Conservation (phyloP, 2,329 filamentous ascomycete genomes). For the Ustilaginoidea virens region DNA sequence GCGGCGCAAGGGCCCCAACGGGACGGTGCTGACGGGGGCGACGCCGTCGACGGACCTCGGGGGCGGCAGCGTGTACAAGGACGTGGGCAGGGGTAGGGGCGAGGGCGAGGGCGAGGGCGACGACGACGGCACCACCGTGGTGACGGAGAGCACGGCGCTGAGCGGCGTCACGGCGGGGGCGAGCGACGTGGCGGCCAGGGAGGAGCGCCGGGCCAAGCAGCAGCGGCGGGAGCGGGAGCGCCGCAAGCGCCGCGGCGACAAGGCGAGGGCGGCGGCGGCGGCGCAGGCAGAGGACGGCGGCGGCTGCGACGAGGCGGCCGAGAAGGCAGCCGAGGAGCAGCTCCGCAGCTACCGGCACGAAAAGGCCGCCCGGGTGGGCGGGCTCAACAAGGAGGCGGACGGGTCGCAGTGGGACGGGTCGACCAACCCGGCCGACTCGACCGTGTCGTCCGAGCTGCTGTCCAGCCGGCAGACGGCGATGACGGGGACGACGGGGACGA, state of each 20-base stretch:
- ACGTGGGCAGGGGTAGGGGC: too few relatives aligned
- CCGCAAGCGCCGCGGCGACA: conserved; percentile 13
- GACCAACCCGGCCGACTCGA: conserved; percentile 50
- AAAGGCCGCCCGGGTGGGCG: conserved; percentile 72
- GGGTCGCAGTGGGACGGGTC: conserved; percentile 65
- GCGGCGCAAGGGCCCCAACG: conserved; percentile 76
- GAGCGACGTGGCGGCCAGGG: conserved; percentile 37
- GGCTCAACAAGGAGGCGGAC: conserved; percentile 71
- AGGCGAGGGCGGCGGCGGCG: conserved; percentile 24
- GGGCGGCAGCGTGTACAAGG: conserved; percentile 73
- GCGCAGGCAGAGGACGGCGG: conserved; percentile 44
- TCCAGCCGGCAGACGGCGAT: conserved; percentile 41
- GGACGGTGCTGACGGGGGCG: conserved; percentile 67
- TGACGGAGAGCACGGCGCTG: conserved; percentile 29
- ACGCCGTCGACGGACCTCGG: conserved; percentile 72
- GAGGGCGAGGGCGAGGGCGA: too few relatives aligned
- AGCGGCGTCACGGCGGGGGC: conserved; percentile 43
- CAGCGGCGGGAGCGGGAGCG: conserved; percentile 27
- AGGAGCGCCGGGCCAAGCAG: conserved; percentile 39
- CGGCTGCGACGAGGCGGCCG: conserved; percentile 47
- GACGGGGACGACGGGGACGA: conserved; percentile 32
- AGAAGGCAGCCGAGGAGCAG: conserved; percentile 48
- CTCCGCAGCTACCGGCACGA: conserved; percentile 77
- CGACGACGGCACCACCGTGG: conserved; percentile 27
- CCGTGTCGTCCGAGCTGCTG: conserved; percentile 42